Conservation (phyloP, 768 basidiomycete genomes). For the Phanerochaete carnosa region DNA sequence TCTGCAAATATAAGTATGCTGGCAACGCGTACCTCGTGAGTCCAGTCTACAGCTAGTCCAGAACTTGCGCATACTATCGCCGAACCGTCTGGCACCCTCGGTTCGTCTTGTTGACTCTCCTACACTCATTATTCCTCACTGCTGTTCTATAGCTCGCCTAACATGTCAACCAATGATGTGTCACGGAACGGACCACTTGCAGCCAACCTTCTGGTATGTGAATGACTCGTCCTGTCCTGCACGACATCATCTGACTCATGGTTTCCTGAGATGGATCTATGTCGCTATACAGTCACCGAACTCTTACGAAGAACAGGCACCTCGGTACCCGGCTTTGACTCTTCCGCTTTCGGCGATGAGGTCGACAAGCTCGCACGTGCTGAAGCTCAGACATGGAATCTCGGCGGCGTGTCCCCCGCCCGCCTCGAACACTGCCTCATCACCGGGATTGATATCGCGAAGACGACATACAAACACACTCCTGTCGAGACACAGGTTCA, state of each 20-base stretch:
- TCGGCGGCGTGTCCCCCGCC: background rate
- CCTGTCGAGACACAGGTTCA: conserved; percentile 4
- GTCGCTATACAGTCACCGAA: background rate
- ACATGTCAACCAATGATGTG: no score
- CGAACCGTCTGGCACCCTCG: no score
- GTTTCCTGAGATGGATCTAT: background rate
- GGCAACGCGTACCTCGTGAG: no score
- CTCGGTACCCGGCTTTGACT: background rate
- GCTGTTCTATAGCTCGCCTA: no score
- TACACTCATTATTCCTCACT: no score
- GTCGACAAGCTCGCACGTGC: background rate
- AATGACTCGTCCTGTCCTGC: background rate
- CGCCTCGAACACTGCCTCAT: background rate
- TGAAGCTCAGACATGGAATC: background rate
- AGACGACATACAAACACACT: background rate
- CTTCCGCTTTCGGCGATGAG: background rate
- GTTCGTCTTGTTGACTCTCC: no score
- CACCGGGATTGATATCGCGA: background rate
- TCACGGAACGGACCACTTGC: no score
- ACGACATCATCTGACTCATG: no score
- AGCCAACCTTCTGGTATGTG: no score
- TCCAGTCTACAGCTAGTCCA: no score
- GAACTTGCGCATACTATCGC: no score
- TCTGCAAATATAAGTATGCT: no score
- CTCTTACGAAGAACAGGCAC: background rate